Conservation (phyloP, 352 stramenopile genomes). For the Lagenidium giganteum region DNA sequence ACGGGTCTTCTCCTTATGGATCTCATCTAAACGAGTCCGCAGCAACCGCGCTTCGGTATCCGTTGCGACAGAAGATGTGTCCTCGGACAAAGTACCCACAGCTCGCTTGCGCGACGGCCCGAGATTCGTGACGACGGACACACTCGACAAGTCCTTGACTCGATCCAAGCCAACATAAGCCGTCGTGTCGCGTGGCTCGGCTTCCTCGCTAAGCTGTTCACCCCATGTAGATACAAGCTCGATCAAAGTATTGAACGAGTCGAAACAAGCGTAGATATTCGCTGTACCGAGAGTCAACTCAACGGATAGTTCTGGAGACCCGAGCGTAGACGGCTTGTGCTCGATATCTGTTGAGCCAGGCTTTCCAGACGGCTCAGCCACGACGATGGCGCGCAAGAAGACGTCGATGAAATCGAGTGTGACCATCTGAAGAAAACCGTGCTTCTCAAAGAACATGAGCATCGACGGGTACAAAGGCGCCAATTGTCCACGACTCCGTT, state of each 20-base stretch:
- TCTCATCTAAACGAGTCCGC: slow-evolving; percentile 63
- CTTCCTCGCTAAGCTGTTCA: slow-evolving; percentile 61
- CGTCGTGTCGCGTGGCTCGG: slow-evolving; percentile 56
- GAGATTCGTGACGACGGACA: slow-evolving; percentile 73
- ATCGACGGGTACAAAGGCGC: slow-evolving; percentile 52
- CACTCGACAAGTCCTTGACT: slow-evolving; percentile 40
- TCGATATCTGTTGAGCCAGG: slow-evolving; percentile 12
- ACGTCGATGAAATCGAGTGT: slow-evolving; percentile 84
- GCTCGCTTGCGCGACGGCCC: slow-evolving; percentile 16
- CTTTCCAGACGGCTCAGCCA: slow-evolving; percentile 24
- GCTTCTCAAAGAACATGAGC: slow-evolving; percentile 77
- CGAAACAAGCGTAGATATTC: slow-evolving; percentile 87
- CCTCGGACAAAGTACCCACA: slow-evolving; percentile 8
- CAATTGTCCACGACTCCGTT: slow-evolving; percentile 16
- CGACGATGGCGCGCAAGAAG: slow-evolving; percentile 69
- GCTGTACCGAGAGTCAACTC: slow-evolving; percentile 80
- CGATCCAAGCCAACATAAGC: slow-evolving; percentile 76
- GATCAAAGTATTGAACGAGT: slow-evolving; percentile 85
- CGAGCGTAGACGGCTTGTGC: slow-evolving; percentile 29
- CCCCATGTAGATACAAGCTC: slow-evolving; percentile 65
- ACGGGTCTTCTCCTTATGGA: slow-evolving; percentile 73
- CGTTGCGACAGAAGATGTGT: slow-evolving; percentile 32
- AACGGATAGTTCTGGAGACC: slow-evolving; percentile 67
- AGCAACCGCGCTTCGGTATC: slow-evolving; percentile 83
- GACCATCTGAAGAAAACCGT: slow-evolving; percentile 77